Evolutionary conservation across 2,329 filamentous ascomycete genomes (phyloP).

Genomic region (Coleophoma cylindrospora): DNA sequence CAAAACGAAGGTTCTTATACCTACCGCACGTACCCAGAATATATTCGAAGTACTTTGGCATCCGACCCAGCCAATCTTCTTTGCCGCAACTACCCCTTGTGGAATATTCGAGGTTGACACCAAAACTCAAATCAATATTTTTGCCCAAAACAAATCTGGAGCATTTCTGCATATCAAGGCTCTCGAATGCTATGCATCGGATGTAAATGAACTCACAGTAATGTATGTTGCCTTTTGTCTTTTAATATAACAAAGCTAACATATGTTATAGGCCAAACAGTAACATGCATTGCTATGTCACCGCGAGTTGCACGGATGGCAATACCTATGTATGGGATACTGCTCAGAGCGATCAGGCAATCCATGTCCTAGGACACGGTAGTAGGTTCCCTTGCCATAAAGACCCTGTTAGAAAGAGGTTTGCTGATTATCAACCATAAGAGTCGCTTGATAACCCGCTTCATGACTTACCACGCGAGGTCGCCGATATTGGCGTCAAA

Average conservation of each 20-base stretch:
- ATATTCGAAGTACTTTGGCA: constrained; percentile 64
- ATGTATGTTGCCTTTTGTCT: constrained; percentile 27
- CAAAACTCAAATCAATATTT: constrained; percentile 54
- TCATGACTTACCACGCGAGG: constrained; percentile 33
- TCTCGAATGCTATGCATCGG: constrained; percentile 53
- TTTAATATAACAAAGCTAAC: constrained; percentile 16
- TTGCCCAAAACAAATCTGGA: constrained; percentile 30
- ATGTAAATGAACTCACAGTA: constrained; percentile 59
- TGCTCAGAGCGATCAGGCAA: constrained; percentile 45
- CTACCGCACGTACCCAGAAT: constrained; percentile 49
- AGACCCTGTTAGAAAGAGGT: neutral
- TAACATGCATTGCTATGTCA: constrained; percentile 43
- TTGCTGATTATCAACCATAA: neutral
- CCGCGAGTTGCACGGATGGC: constrained; percentile 57
- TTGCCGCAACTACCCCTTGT: constrained; percentile 51
- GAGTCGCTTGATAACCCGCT: constrained; percentile 24
- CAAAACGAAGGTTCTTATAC: constrained; percentile 36
- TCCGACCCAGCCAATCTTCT: constrained; percentile 45
- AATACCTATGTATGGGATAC: constrained; percentile 61
- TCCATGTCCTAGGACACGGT: constrained; percentile 51
- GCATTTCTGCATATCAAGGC: constrained; percentile 44
- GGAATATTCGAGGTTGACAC: constrained; percentile 36
- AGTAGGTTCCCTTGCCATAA: constrained; percentile 16
- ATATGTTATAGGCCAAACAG: constrained; percentile 42
- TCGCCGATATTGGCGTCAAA: constrained; percentile 57